A percentile compares a stretch with the other conserved stretches of the same genome.
phyloP scores from a whole-genome alignment of 2,329 filamentous ascomycete species.

The Ceratocystis diversiconidia region DNA sequence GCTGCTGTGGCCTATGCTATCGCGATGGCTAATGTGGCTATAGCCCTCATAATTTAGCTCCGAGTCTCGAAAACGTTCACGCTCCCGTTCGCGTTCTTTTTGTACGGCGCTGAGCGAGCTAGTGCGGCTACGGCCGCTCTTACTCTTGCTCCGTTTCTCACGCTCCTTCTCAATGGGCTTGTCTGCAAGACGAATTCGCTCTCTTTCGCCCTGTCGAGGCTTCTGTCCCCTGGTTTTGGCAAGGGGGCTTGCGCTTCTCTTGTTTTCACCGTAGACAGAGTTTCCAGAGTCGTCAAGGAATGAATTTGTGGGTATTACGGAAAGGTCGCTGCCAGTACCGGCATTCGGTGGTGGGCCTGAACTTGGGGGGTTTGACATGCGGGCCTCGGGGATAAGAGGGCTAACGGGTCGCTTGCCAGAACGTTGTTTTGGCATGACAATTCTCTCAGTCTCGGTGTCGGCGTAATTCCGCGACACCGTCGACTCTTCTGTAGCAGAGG shows the following conservation, averaged over 20 bases:
- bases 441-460: slow-evolving; percentile 72
- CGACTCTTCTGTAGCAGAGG: slow-evolving; percentile 65
- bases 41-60: slow-evolving; percentile 10
- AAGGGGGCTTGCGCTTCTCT: slow-evolving; percentile 9
- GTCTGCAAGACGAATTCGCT: slow-evolving; percentile 15
- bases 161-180: slow-evolving; percentile 32
- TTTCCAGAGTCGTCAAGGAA: slow-evolving; percentile 45
- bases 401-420: slow-evolving; percentile 47
- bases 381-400: slow-evolving; percentile 40
- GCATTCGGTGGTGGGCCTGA: slow-evolving; percentile 37
- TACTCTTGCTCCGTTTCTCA: slow-evolving; percentile 26
- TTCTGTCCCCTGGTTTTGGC: slow-evolving; percentile 26
- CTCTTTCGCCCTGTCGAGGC: slow-evolving; percentile 30
- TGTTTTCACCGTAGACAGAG: slow-evolving; percentile 23
- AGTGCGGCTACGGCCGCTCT: slow-evolving; percentile 27
- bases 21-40: slow-evolving; percentile 15
- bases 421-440: slow-evolving; percentile 4
- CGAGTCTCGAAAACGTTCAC: neutral
- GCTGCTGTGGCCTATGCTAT: slow-evolving; percentile 10
- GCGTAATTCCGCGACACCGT: slow-evolving; percentile 64
- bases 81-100: slow-evolving; percentile 12
- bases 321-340: slow-evolving; percentile 68
- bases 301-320: slow-evolving; percentile 51
- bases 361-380: slow-evolving; percentile 29
- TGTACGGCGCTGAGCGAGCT: slow-evolving; percentile 24